Evolutionary conservation across 495 filamentous ascomycete genomes (phyloP).

Genomic region (Amphirosellinia nigrospora): DNA sequence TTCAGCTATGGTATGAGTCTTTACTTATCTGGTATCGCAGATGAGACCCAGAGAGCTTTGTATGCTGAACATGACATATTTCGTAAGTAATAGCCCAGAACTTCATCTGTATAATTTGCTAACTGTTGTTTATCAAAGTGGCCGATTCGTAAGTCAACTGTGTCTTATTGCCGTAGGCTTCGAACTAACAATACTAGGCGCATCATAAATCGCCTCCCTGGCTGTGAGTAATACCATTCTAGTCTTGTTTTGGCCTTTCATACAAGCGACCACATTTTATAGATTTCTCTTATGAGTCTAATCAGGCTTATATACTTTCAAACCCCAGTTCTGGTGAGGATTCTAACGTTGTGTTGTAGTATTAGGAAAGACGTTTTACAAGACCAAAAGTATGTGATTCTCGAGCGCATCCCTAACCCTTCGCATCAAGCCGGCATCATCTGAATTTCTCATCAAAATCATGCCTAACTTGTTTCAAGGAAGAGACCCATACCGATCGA

Average conservation of each 20-base stretch:
- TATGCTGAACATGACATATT: conserved; percentile 66
- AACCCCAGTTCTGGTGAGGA: background rate
- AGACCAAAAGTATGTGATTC: conserved; percentile 62
- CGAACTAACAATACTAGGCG: conserved; percentile 20
- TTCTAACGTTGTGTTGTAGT: conserved; percentile 16
- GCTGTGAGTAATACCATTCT: conserved; percentile 15
- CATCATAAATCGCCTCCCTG: conserved; percentile 28
- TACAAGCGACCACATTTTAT: background rate
- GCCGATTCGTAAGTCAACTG: conserved; percentile 21
- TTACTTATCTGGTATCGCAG: conserved; percentile 15
- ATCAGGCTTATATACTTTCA: background rate
- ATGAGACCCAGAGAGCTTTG: conserved; percentile 85
- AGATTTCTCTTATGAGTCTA: background rate
- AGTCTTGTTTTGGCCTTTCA: background rate
- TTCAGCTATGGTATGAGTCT: background rate
- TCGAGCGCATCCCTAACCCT: conserved; percentile 77
- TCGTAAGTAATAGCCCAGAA: conserved; percentile 5
- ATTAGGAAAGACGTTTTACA: conserved; percentile 28
- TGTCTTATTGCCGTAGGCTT: background rate
- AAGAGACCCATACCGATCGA: conserved; percentile 90
- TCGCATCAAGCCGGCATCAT: conserved; percentile 33
- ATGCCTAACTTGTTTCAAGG: conserved; percentile 73
- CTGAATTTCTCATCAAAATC: background rate
- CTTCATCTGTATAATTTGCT: background rate
- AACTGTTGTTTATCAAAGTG: conserved; percentile 8